Evolutionary conservation across 2,329 filamentous ascomycete genomes (phyloP).

Genomic region (Apiospora marii): DNA sequence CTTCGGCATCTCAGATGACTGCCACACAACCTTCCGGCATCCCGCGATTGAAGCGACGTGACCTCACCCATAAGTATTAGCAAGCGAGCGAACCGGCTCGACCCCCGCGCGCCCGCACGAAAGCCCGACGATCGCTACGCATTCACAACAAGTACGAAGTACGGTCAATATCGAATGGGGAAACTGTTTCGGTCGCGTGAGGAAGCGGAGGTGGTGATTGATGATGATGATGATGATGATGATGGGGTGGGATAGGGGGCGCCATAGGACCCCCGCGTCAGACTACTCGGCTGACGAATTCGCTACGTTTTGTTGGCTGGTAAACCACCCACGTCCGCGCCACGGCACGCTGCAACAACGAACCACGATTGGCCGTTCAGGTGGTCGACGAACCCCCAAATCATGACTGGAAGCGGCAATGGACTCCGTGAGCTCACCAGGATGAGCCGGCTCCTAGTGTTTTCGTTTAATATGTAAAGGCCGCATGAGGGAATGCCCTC

Average conservation of each 20-base stretch:
- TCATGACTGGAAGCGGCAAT: constrained; percentile 12
- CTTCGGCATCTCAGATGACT: constrained; percentile 9
- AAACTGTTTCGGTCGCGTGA: constrained; percentile 10
- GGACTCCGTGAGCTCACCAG: background rate
- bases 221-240: background rate
- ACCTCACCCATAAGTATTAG: background rate
- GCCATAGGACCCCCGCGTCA: constrained; percentile 1
- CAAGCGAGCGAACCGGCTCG: constrained; percentile 4
- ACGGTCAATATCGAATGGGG: background rate
- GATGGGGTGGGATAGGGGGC: background rate
- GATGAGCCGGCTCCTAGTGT: constrained; percentile 2
- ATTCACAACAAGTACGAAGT: background rate
- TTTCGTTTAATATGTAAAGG: constrained; percentile 7
- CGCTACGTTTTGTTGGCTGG: constrained; percentile 17
- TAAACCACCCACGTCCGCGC: constrained; percentile 18
- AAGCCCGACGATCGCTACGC: background rate
- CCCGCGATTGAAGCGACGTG: background rate
- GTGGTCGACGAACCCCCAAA: background rate
- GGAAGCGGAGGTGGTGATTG: background rate
- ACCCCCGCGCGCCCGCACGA: background rate
- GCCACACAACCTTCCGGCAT: background rate
- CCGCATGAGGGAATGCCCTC: background rate
- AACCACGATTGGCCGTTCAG: constrained; percentile 1
- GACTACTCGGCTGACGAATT: constrained; percentile 14
- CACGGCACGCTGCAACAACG: background rate